A percentile compares a stretch with the other conserved stretches of the same genome.
These are phyloP conservation scores for Lagenidium giganteum DNA, from an alignment of 352 stramenopile genomes.

Conservation along the genomic window DNA sequence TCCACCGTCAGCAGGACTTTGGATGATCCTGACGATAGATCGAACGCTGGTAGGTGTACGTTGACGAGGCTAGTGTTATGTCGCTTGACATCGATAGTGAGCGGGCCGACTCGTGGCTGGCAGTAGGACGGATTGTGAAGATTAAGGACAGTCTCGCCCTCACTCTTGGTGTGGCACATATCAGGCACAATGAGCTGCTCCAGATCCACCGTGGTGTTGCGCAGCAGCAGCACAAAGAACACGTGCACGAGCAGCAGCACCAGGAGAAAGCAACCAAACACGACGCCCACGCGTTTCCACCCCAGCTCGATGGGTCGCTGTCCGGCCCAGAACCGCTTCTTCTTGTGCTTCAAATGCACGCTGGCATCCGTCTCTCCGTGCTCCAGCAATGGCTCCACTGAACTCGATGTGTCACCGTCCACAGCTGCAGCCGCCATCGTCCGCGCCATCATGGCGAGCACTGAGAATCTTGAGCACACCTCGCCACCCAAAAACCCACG, in stretches of 20 bases:
- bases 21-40: constrained; percentile 40
- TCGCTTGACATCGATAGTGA: no score
- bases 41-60: constrained; percentile 43
- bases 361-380: no score
- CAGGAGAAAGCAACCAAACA: constrained; percentile 11
- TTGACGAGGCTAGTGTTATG: constrained; percentile 43
- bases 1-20: constrained; percentile 39
- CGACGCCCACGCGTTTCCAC: no score
- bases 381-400: no score
- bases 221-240: constrained; percentile 54
- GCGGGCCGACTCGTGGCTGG: constrained; percentile 45
- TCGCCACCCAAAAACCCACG: no score
- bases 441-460: no score
- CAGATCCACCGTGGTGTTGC: constrained; percentile 52
- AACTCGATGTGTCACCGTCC: no score
- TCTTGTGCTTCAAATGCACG: no score
- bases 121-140: constrained; percentile 81
- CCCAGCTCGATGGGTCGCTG: no score
- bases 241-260: constrained; percentile 50
- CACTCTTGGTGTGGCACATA: constrained; percentile 48
- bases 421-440: no score
- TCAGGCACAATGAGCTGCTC: constrained; percentile 62
- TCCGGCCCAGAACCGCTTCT: no score
- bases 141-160: constrained; percentile 44
- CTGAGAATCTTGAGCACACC: no score